These are phyloP conservation scores for Deuterostichococcus epilithicus DNA, from an alignment of 139 green algal species.

Conservation along the genomic window DNA sequence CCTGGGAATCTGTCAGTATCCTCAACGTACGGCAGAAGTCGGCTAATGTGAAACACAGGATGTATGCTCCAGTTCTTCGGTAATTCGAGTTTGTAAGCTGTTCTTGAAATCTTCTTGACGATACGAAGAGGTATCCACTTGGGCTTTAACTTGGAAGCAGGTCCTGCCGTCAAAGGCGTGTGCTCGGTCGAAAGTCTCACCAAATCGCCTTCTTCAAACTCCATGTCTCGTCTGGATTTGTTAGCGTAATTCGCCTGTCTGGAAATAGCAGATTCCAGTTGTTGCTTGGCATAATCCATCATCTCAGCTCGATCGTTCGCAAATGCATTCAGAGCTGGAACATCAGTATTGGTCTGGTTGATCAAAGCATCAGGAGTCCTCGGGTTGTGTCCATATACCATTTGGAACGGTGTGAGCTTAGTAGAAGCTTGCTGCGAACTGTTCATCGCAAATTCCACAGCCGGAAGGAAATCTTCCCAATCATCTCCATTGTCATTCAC, in stretches of 20 bases:
- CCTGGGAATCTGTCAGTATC: background rate
- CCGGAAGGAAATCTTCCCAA: conserved; percentile 10
- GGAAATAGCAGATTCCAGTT: background rate
- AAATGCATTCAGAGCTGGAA: background rate
- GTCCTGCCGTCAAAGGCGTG: background rate
- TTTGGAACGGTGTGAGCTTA: background rate
- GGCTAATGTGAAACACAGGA: background rate
- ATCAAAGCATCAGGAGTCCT: background rate
- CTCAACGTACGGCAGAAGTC: background rate
- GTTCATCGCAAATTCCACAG: conserved; percentile 25
- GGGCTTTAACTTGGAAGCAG: background rate
- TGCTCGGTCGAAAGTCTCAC: background rate
- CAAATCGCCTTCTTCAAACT: background rate
- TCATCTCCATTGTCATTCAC: background rate
- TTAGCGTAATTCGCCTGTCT: background rate
- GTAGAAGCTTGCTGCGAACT: conserved; percentile 7
- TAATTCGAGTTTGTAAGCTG: background rate
- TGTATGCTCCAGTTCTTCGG: background rate
- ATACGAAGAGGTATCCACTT: background rate
- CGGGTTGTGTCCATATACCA: background rate
- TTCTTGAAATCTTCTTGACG: background rate
- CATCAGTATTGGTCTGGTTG: background rate
- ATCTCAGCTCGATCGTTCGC: background rate
- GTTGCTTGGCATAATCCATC: background rate
- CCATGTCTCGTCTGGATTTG: background rate